Evolutionary conservation across 306 rosid species (phyloP), one percentile per base, ranked within the genome.

Genomic region (Argentina anserina): DNA sequence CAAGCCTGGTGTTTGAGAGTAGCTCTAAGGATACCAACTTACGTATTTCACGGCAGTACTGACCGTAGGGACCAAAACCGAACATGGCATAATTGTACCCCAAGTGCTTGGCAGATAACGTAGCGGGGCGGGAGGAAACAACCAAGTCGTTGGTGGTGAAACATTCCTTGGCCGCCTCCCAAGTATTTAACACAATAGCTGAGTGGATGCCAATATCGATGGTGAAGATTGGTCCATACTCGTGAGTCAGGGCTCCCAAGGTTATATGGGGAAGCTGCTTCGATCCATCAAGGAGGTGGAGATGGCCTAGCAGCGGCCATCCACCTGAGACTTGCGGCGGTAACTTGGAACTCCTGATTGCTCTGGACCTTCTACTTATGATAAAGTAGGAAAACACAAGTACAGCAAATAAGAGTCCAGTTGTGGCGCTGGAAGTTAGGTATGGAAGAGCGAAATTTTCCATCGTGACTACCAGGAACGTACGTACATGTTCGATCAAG

Each of bases 251-350:
- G 71, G 78, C 71, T 39, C 84, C 90, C 20, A 90, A 42, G 25
- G 83, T 45, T 14, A 76, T 60, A 75, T 87, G 77, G 62, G 85
- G 82, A 41, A 80, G 87, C 20, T 69, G 34, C 4, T 59, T 17
- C 0, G 79, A 62, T 49, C 78, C 81, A 6, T 60, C 41, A 12
- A 88, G 71, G n/a, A 85, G 81, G 37, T 5, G 78, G 25, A 90
- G 83, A 33, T 90, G 91, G 15, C 97, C 97, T 20, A 90, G 73
- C 20, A 90, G 21, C 12, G 97, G 97, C 97, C 91, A 88, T 1
- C 88, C 87, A 2, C 93, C 90, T 0, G 76, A 46, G 3, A 84
- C 86, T 75, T 83, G 71, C 1, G 91, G 93, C 55, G 81, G 78
- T 58, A n/a, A n/a, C n/a, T 58, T 70, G 15, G 55, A 70, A 39